Percentiles rank a stretch among this genome's conserved stretches.
These are phyloP conservation scores for Tillandsia leiboldiana DNA, from an alignment of 176 grass and related monocot species.

Conservation along the genomic window DNA sequence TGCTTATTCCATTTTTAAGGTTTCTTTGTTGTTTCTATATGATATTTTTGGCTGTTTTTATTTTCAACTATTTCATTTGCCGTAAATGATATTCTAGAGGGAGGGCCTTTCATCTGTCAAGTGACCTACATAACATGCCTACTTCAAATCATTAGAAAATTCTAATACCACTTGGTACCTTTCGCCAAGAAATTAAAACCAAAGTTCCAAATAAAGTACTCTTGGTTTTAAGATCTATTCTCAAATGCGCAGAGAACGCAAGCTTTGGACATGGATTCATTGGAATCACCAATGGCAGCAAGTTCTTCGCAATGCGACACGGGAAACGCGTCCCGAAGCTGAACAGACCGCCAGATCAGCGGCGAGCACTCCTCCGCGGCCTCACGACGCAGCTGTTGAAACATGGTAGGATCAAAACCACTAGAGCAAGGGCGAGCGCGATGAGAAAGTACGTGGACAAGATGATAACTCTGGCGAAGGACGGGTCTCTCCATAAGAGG, in stretches of 20 bases:
- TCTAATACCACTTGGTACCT: background rate
- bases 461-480: conserved; percentile 90
- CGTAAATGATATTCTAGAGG: too few relatives aligned
- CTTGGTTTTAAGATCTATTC: background rate
- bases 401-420: conserved; percentile 89
- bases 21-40: too few relatives aligned
- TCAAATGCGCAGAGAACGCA: conserved; percentile 20
- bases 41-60: too few relatives aligned
- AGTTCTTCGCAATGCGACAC: conserved; percentile 80
- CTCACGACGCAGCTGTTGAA: conserved; percentile 77
- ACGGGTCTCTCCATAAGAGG: conserved; percentile 92
- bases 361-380: conserved; percentile 63
- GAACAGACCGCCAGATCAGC: conserved; percentile 74
- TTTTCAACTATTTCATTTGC: too few relatives aligned
- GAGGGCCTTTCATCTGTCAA: too few relatives aligned
- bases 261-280: conserved; percentile 42
- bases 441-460: conserved; percentile 80
- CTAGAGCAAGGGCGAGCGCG: conserved; percentile 64
- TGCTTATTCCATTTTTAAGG: too few relatives aligned
- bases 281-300: conserved; percentile 38
- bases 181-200: background rate
- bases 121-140: too few relatives aligned
- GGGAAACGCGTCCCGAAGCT: conserved; percentile 67
- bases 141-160: background rate
- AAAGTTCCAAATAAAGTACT: background rate